phyloP scores from a whole-genome alignment of 2,329 filamentous ascomycete species.

The Drechslerella dactyloides region DNA sequence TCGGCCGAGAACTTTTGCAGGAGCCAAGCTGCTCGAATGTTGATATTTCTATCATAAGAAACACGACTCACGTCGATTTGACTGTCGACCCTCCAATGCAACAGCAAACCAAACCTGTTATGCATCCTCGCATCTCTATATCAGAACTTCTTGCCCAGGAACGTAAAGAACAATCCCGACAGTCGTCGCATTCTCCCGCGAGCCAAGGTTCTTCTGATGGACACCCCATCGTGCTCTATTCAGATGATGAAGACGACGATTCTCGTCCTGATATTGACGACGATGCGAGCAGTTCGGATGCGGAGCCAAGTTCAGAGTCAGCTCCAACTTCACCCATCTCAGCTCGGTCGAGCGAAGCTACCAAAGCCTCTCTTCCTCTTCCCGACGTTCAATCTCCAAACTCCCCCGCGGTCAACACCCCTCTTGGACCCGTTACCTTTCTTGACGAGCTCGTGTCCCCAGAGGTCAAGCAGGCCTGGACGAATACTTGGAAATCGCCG shows the following conservation, averaged over 20 bases:
- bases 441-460: constrained; percentile 41
- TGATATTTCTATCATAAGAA: constrained; percentile 3
- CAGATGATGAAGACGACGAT: constrained; percentile 39
- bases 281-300: constrained; percentile 22
- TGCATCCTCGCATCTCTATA: constrained; percentile 36
- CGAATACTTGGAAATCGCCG: constrained; percentile 34
- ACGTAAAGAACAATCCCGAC: constrained; percentile 28
- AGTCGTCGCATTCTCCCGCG: constrained; percentile 25
- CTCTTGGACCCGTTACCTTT: constrained; percentile 12
- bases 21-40: constrained; percentile 3
- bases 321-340: constrained; percentile 30
- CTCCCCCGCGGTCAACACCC: neutral
- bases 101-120: constrained; percentile 11
- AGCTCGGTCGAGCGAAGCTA: constrained; percentile 6
- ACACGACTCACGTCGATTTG: constrained; percentile 31
- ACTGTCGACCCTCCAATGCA: constrained; percentile 10
- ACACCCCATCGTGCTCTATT: constrained; percentile 15
- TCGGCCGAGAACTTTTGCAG: constrained; percentile 16
- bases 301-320: constrained; percentile 12
- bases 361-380: constrained; percentile 18
- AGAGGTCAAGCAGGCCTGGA: constrained; percentile 43
- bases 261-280: constrained; percentile 15
- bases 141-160: constrained; percentile 36
- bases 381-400: constrained; percentile 25
- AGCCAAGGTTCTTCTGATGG: constrained; percentile 10